Evolutionary conservation across 1,284 basidiomycete genomes (phyloP).

Genomic region (Cutaneotrichosporon curvatum): DNA sequence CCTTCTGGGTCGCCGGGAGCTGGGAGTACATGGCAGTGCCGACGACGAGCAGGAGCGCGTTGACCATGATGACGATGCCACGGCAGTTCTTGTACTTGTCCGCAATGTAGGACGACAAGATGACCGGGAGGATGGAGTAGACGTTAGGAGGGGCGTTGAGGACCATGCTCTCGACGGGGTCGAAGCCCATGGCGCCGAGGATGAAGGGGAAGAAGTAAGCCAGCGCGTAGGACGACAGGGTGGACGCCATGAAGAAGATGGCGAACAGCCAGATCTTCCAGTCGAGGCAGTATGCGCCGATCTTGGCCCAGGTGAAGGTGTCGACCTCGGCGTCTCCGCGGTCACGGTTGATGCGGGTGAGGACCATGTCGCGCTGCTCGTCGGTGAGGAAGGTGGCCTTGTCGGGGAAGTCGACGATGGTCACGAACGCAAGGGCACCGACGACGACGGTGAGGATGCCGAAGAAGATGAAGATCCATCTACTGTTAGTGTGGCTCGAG

Average conservation of each 20-base stretch:
- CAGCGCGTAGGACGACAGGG: constrained; percentile 17
- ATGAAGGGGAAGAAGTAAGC: constrained; percentile 48
- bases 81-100: constrained; percentile 32
- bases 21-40: constrained; percentile 14
- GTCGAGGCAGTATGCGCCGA: constrained; percentile 39
- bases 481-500: constrained; percentile 9
- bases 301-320: constrained; percentile 36
- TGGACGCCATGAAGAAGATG: constrained; percentile 39
- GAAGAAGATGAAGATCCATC: constrained; percentile 13
- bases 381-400: constrained; percentile 11
- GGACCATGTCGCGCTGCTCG: constrained; percentile 8
- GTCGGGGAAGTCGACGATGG: constrained; percentile 18
- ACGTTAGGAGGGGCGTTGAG: constrained; percentile 46
- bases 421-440: not conserved
- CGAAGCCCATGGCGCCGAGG: constrained; percentile 44
- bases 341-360: constrained; percentile 13
- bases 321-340: constrained; percentile 44
- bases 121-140: constrained; percentile 36
- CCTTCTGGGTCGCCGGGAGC: constrained; percentile 5
- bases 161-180: constrained; percentile 27
- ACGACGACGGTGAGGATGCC: constrained; percentile 13
- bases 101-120: constrained; percentile 37
- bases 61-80: constrained; percentile 7
- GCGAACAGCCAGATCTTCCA: constrained; percentile 48
- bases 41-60: constrained; percentile 5